Conservation (phyloP, 2,329 filamentous ascomycete genomes). For the Colletotrichum tamarilloi region DNA sequence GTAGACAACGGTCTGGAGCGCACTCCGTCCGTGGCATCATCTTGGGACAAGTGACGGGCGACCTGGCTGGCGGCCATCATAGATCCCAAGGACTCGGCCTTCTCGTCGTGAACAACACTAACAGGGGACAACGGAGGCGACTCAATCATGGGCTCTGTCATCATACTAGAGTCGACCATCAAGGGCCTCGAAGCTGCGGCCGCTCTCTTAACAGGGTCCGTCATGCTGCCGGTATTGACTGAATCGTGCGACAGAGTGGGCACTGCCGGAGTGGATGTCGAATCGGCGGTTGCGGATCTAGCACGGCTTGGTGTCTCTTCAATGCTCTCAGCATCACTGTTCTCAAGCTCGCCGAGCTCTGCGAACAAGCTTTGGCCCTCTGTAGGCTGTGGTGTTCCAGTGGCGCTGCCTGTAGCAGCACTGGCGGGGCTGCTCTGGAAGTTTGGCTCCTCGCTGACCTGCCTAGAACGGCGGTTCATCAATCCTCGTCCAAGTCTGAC, state of each 20-base stretch:
- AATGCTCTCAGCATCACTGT: constrained; percentile 78
- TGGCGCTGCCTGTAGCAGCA: constrained; percentile 59
- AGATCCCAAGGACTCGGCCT: constrained; percentile 52
- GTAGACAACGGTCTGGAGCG: constrained; percentile 57
- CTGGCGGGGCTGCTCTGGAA: constrained; percentile 71
- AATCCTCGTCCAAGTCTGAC: constrained; percentile 76
- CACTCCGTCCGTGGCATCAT: constrained; percentile 39
- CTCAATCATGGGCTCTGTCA: constrained; percentile 52
- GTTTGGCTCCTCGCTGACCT: constrained; percentile 68
- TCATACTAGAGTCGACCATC: constrained; percentile 57
- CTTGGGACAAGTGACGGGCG: constrained; percentile 38
- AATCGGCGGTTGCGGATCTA: constrained; percentile 61
- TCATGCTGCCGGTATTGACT: constrained; percentile 72
- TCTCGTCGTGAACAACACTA: constrained; percentile 42
- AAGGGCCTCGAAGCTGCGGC: constrained; percentile 34
- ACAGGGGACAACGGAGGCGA: constrained; percentile 36
- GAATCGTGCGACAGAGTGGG: constrained; percentile 66
- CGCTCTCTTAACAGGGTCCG: constrained; percentile 60
- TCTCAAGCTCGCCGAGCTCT: constrained; percentile 84
- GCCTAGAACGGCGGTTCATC: constrained; percentile 68
- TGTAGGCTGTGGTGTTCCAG: constrained; percentile 58
- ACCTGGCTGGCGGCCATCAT: constrained; percentile 43
- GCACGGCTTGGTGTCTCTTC: constrained; percentile 67
- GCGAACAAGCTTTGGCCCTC: constrained; percentile 86
- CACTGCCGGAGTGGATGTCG: constrained; percentile 60